Percentiles rank a stretch among this genome's conserved stretches.
Evolutionary conservation across 2,329 filamentous ascomycete species (phyloP).

Genomic region (Xenosphaeropsis pyriputrescens): DNA sequence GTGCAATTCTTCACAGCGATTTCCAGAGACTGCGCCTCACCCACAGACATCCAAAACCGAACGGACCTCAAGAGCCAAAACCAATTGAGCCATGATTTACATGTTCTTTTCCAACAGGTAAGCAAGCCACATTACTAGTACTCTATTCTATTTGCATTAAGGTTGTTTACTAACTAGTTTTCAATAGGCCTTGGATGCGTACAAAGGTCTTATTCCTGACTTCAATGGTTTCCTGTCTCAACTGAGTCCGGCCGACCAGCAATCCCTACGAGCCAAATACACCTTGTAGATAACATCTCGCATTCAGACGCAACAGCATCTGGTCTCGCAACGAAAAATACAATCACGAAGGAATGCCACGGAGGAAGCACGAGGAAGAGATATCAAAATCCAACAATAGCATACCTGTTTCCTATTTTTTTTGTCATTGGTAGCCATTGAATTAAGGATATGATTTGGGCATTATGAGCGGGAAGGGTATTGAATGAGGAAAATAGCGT

Average conservation of each 20-base stretch:
- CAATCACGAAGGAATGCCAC: no score
- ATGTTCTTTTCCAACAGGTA: constrained; percentile 65
- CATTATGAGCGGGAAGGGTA: no score
- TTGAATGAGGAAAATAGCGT: no score
- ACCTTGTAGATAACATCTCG: constrained; percentile 16
- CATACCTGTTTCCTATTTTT: no score
- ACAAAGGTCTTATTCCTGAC: constrained; percentile 37
- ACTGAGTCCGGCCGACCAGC: constrained; percentile 4
- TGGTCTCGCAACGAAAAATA: no score
- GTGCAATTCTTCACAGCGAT: constrained; percentile 74
- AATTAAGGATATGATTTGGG: no score
- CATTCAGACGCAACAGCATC: no score
- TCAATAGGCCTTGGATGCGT: constrained; percentile 30
- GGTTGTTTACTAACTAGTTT: neutral
- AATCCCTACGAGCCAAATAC: constrained; percentile 13
- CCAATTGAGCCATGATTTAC: constrained; percentile 48
- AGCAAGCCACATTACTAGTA: constrained; percentile 16
- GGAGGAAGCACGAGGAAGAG: no score
- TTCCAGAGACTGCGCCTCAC: constrained; percentile 47
- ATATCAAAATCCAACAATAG: no score
- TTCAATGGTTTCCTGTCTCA: constrained; percentile 31
- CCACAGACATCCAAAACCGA: no score
- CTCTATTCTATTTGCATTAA: no score
- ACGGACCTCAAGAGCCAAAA: constrained; percentile 6
- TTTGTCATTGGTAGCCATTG: no score